These are phyloP conservation scores for Bothriochloa decipiens DNA, from an alignment of 176 grass and related monocot species.

Conservation along the genomic window DNA sequence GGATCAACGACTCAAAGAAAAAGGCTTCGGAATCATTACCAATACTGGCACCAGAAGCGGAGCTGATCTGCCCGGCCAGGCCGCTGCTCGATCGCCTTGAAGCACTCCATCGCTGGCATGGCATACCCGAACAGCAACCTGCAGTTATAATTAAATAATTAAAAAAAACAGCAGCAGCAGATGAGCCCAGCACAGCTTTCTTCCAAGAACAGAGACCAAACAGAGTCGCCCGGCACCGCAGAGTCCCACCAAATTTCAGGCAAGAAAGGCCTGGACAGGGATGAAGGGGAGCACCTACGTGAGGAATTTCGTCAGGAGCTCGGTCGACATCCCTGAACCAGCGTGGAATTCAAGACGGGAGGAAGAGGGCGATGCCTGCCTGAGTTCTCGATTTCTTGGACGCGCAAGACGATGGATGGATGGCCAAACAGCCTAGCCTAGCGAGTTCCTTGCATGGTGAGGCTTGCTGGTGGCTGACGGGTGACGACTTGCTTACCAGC, in stretches of 20 bases:
- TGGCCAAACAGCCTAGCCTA: background rate
- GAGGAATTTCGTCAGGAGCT: slow-evolving; percentile 79
- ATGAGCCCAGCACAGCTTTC: background rate
- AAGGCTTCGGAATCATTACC: slow-evolving; percentile 57
- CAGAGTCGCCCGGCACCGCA: too few species aligned
- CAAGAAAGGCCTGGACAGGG: background rate
- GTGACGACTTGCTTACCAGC: slow-evolving; percentile 40
- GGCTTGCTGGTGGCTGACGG: slow-evolving; percentile 22
- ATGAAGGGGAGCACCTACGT: slow-evolving; percentile 46
- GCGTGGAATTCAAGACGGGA: background rate
- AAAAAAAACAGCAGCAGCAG: background rate
- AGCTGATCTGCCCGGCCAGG: slow-evolving; percentile 65
- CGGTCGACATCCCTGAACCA: slow-evolving; percentile 49
- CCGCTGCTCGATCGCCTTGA: slow-evolving; percentile 81
- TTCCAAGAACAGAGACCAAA: background rate
- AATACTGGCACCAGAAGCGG: slow-evolving; percentile 96
- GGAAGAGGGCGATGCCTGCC: background rate
- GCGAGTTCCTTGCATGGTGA: background rate
- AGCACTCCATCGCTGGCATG: slow-evolving; percentile 89
- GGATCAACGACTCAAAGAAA: background rate
- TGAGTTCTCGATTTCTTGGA: slow-evolving; percentile 21
- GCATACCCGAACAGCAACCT: slow-evolving; percentile 84
- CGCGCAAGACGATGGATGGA: background rate
- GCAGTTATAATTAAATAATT: background rate
- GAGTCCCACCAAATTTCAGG: slow-evolving; percentile 2